These are phyloP conservation scores for Arthrinium puccinioides DNA, from an alignment of 2,329 filamentous ascomycete species.

Conservation along the genomic window DNA sequence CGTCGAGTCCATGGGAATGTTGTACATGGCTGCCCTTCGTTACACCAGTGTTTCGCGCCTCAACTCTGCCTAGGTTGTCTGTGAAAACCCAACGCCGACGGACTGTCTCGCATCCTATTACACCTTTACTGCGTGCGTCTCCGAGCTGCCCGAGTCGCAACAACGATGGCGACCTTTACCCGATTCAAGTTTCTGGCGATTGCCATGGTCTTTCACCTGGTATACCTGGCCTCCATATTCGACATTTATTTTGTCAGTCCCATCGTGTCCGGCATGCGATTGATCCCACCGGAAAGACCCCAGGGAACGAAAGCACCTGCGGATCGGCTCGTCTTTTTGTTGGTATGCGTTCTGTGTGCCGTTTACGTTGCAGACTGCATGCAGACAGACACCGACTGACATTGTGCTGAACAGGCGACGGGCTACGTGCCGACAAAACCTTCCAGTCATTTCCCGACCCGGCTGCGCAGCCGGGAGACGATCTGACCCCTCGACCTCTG, in stretches of 20 bases:
- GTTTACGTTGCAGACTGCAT: slow-evolving; percentile 5
- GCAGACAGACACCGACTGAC: slow-evolving; percentile 9
- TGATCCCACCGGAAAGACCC: slow-evolving; percentile 63
- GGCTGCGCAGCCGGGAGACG: slow-evolving; percentile 54
- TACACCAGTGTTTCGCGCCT: no score
- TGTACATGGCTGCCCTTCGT: no score
- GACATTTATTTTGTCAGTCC: slow-evolving; percentile 98
- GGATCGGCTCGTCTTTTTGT: slow-evolving; percentile 84
- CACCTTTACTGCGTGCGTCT: no score
- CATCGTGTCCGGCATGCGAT: slow-evolving; percentile 90
- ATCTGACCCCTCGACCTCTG: slow-evolving; percentile 68
- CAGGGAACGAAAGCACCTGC: slow-evolving; percentile 63
- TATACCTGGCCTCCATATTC: slow-evolving; percentile 94
- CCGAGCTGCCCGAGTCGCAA: no score
- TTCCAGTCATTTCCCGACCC: slow-evolving; percentile 92
- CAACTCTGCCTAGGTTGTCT: no score
- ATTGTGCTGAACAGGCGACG: slow-evolving; percentile 55
- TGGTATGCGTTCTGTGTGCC: no score
- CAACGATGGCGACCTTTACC: slow-evolving; percentile 44
- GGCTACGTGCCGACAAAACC: slow-evolving; percentile 92
- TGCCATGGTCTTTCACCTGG: slow-evolving; percentile 84
- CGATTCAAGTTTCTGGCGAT: slow-evolving; percentile 81
- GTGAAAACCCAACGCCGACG: no score
- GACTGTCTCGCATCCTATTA: no score
- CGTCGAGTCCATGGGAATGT: no score